A percentile compares a stretch with the other conserved stretches of the same genome.
phyloP scores from a whole-genome alignment of 1,139 yeast species.

The Kodamaea plutei region DNA sequence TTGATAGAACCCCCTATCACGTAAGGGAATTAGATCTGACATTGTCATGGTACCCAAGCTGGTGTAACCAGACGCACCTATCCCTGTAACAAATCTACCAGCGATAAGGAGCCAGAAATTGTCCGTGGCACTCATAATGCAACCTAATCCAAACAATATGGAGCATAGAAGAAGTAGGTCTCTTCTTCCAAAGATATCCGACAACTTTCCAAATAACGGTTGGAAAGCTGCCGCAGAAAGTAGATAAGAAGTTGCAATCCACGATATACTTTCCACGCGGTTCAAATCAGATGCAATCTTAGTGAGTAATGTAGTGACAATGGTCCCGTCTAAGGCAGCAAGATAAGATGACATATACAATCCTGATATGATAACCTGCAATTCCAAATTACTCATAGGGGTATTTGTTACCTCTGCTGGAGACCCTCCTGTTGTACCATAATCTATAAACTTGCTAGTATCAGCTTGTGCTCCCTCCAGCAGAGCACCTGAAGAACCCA shows the following conservation, averaged over 20 bases:
- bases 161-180: conserved; percentile 32
- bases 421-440: too few relatives aligned
- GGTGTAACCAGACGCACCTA: conserved; percentile 56
- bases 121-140: conserved; percentile 37
- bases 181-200: conserved; percentile 83
- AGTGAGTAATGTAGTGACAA: conserved; percentile 41
- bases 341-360: conserved; percentile 37
- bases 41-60: conserved; percentile 48
- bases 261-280: conserved; percentile 38
- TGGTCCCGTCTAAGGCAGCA: conserved; percentile 44
- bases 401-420: conserved; percentile 15
- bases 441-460: too few relatives aligned
- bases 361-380: conserved; percentile 31
- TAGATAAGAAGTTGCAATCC: conserved; percentile 45
- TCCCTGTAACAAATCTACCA: conserved; percentile 54
- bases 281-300: conserved; percentile 42
- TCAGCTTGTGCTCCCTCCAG: too few relatives aligned
- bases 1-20: conserved; percentile 52
- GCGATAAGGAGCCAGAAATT: conserved; percentile 47
- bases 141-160: conserved; percentile 36
- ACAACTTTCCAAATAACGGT: conserved; percentile 80
- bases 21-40: conserved; percentile 49
- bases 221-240: conserved; percentile 45
- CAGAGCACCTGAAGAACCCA: too few relatives aligned
- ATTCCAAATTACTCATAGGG: too few relatives aligned